phyloP scores from a whole-genome alignment of 2,329 filamentous ascomycete genomes.

The Cladophialophora psammophila region DNA sequence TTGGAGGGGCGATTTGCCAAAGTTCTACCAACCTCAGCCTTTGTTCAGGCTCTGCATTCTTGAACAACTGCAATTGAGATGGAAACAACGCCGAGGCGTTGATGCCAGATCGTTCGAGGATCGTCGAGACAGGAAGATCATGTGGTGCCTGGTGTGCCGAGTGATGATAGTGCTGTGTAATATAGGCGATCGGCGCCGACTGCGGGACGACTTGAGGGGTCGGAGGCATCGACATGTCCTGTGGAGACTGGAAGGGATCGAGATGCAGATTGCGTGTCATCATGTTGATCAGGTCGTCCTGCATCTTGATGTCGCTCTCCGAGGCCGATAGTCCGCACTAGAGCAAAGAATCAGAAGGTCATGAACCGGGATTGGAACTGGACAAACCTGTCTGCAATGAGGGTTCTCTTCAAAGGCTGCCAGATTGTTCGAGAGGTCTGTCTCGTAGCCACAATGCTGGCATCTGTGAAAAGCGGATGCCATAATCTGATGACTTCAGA shows the following conservation, averaged over 20 bases:
- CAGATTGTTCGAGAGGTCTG: conserved; percentile 47
- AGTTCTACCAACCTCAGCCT: conserved; percentile 78
- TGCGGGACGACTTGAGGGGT: conserved; percentile 41
- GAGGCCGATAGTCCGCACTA: conserved; percentile 53
- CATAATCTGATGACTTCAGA: conserved; percentile 42
- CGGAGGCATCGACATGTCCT: conserved; percentile 44
- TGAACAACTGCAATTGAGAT: conserved; percentile 80
- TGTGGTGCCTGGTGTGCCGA: conserved; percentile 69
- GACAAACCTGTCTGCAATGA: conserved; percentile 52
- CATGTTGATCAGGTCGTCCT: conserved; percentile 82
- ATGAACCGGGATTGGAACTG: conserved; percentile 34
- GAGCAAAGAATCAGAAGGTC: conserved; percentile 37
- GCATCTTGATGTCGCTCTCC: conserved; percentile 65
- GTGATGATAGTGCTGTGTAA: conserved; percentile 84
- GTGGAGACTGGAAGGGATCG: conserved; percentile 45
- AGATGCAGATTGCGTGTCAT: conserved; percentile 80
- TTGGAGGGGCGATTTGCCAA: conserved; percentile 81
- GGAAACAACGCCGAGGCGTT: conserved; percentile 73
- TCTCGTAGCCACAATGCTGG: conserved; percentile 49
- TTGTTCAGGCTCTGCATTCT: conserved; percentile 74
- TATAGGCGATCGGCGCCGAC: conserved; percentile 68
- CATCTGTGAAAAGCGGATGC: conserved; percentile 51
- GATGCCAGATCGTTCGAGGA: conserved; percentile 64
- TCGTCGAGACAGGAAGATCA: conserved; percentile 61
- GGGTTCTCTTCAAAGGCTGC: conserved; percentile 49